These are phyloP conservation scores for Schizochytrium sp. DNA, from an alignment of 108 stramenopile species.

Conservation along the genomic window DNA sequence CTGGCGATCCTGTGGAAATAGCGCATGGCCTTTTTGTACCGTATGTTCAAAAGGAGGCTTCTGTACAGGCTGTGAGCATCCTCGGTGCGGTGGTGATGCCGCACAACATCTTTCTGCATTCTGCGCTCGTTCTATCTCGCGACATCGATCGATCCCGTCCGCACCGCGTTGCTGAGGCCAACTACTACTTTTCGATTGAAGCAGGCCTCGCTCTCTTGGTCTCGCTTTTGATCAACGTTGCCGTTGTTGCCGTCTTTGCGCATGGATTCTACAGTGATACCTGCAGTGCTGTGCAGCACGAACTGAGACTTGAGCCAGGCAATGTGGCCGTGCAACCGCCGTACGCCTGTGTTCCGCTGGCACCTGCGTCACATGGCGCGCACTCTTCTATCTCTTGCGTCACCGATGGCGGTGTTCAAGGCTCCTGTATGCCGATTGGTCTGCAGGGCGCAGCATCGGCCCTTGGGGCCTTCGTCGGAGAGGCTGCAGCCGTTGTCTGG, in stretches of 20 bases:
- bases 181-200: slow-evolving; percentile 64
- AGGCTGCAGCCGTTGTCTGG: slow-evolving; percentile 64
- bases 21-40: slow-evolving; percentile 52
- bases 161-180: slow-evolving; percentile 50
- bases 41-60: slow-evolving; percentile 42
- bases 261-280: slow-evolving; percentile 54
- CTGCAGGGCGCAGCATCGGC: slow-evolving; percentile 35
- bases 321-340: not conserved
- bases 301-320: not conserved
- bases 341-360: not conserved
- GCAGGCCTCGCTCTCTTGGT: slow-evolving; percentile 64
- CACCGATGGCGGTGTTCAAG: slow-evolving; percentile 39
- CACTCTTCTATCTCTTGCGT: slow-evolving; percentile 28
- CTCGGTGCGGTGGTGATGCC: slow-evolving; percentile 74
- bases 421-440: slow-evolving; percentile 40
- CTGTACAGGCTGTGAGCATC: slow-evolving; percentile 50
- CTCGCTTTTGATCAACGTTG: slow-evolving; percentile 67
- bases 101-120: slow-evolving; percentile 73
- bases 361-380: not conserved
- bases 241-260: slow-evolving; percentile 69
- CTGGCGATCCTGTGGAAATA: slow-evolving; percentile 39
- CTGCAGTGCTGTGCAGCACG: not conserved
- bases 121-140: slow-evolving; percentile 59
- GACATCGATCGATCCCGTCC: slow-evolving; percentile 37
- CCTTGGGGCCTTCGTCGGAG: slow-evolving; percentile 30